A percentile compares a stretch with the other conserved stretches of the same genome.
Conservation (phyloP, 73 alveolate genomes). For the Tetrahymena borealis region DNA sequence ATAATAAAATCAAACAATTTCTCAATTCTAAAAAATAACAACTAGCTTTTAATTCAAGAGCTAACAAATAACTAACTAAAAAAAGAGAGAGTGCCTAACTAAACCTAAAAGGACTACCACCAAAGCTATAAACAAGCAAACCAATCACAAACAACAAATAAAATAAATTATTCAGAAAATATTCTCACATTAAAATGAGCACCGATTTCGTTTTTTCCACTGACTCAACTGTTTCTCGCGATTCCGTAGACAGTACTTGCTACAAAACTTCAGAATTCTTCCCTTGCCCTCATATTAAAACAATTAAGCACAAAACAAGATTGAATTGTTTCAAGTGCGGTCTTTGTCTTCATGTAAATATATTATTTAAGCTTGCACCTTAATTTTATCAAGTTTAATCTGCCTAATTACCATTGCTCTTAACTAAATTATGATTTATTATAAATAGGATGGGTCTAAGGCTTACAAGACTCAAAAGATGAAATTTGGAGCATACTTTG, state of each 20-base stretch:
- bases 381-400: not conserved
- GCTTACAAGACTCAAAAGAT: not conserved
- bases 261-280: not conserved
- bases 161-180: not conserved
- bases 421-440: not conserved
- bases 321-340: not conserved
- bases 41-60: not conserved
- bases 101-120: not conserved
- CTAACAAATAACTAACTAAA: not conserved
- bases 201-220: not conserved
- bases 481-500: not conserved
- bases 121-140: not conserved
- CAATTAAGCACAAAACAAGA: not conserved
- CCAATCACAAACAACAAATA: not conserved
- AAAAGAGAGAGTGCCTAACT: not conserved
- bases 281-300: not conserved
- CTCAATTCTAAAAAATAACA: not conserved
- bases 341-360: not conserved
- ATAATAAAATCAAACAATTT: not conserved
- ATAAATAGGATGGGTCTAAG: not conserved
- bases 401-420: not conserved
- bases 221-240: not conserved
- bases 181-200: not conserved
- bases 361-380: not conserved
- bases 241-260: not conserved